These are phyloP conservation scores for Sedum album DNA, from an alignment of 164 flowering plant genomes.

Conservation along the genomic window DNA sequence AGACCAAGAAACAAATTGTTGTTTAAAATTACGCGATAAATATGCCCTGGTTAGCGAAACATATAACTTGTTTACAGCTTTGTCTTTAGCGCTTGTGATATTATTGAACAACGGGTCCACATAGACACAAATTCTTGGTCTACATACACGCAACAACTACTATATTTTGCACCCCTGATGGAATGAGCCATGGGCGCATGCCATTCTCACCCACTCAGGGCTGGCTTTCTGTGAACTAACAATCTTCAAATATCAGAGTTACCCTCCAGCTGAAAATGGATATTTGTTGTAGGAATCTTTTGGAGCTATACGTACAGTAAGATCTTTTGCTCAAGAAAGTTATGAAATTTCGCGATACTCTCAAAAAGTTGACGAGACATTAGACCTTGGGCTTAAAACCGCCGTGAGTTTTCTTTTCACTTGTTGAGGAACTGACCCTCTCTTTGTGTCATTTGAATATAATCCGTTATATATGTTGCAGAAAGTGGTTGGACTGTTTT, in stretches of 20 bases:
- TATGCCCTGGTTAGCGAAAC: too few relatives aligned
- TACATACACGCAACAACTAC: too few relatives aligned
- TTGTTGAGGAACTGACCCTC: background rate
- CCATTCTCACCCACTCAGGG: too few relatives aligned
- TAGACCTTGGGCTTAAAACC: conserved; percentile 78
- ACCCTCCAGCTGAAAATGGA: background rate
- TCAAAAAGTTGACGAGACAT: conserved; percentile 79
- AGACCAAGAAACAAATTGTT: too few relatives aligned
- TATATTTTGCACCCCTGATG: too few relatives aligned
- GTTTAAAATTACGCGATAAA: too few relatives aligned
- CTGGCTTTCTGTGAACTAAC: too few relatives aligned
- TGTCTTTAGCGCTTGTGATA: too few relatives aligned
- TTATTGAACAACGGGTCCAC: too few relatives aligned
- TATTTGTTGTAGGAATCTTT: conserved; percentile 65
- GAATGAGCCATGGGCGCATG: too few relatives aligned
- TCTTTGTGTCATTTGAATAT: conserved; percentile 8
- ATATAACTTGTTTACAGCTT: too few relatives aligned
- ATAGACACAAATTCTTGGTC: too few relatives aligned
- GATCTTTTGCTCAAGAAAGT: conserved; percentile 94
- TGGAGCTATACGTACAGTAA: conserved; percentile 91
- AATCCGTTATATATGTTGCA: conserved; percentile 22
- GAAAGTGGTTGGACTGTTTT: conserved; percentile 79
- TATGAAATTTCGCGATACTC: conserved; percentile 67
- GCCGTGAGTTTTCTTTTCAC: conserved; percentile 54
- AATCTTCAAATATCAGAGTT: background rate